Conservation (phyloP, 2,329 filamentous ascomycete species). For the Myriosclerotinia scirpicola region DNA sequence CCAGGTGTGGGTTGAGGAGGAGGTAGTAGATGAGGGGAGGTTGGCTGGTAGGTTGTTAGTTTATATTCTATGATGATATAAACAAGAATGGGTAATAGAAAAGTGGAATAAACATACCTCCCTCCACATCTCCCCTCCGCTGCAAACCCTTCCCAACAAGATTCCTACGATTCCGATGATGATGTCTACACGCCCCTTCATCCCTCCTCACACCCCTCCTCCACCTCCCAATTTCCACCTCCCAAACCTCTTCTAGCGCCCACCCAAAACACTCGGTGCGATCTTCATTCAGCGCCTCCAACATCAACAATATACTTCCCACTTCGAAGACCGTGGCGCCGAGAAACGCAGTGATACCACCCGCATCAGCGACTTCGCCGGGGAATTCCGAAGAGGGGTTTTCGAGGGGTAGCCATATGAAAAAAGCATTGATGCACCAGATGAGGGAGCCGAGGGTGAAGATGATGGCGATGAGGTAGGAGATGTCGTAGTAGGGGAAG, state of each 20-base stretch:
- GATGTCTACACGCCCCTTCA: slow-evolving; percentile 42
- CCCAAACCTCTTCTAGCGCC: slow-evolving; percentile 56
- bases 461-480: slow-evolving; percentile 53
- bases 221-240: slow-evolving; percentile 37
- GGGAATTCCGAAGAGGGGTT: slow-evolving; percentile 54
- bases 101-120: not conserved
- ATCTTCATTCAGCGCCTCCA: slow-evolving; percentile 70
- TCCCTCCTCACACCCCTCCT: slow-evolving; percentile 29
- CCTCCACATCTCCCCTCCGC: not conserved
- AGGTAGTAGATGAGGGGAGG: not conserved
- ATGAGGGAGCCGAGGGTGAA: slow-evolving; percentile 56
- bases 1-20: slow-evolving; percentile 45
- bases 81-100: not conserved
- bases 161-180: slow-evolving; percentile 45
- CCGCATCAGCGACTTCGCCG: slow-evolving; percentile 53
- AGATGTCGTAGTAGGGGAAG: slow-evolving; percentile 57
- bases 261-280: slow-evolving; percentile 69
- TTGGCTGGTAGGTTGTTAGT: not conserved
- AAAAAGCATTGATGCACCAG: slow-evolving; percentile 62
- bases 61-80: not conserved
- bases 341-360: slow-evolving; percentile 64
- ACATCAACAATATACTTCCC: slow-evolving; percentile 60
- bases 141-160: slow-evolving; percentile 41
- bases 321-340: slow-evolving; percentile 67
- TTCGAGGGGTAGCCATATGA: slow-evolving; percentile 60